These are phyloP conservation scores for Mrakia gelida DNA, from an alignment of 768 basidiomycete genomes.

Conservation along the genomic window DNA sequence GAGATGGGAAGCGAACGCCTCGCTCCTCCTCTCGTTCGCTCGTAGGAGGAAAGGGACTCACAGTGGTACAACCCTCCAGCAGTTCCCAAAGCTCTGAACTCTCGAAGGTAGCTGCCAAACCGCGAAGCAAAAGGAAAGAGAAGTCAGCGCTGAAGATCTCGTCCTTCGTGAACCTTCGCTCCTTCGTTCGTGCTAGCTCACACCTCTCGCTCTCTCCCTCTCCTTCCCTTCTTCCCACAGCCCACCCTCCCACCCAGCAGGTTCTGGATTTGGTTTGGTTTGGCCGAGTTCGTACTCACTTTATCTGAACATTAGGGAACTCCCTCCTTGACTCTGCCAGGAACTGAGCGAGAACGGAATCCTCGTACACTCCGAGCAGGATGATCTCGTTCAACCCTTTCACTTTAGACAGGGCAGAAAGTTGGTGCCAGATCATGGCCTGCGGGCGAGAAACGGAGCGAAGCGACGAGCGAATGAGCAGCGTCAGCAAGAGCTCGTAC, in stretches of 20 bases:
- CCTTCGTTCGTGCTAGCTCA: neutral
- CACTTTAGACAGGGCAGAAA: constrained; percentile 45
- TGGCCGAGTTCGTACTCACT: constrained; percentile 23
- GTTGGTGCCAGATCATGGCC: constrained; percentile 49
- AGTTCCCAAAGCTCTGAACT: constrained; percentile 48
- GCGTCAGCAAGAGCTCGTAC: too few relatives aligned
- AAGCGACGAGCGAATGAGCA: too few relatives aligned
- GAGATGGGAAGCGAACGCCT: neutral
- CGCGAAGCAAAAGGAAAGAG: neutral
- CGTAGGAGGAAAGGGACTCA: constrained; percentile 28
- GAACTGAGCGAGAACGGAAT: constrained; percentile 46
- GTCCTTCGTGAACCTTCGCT: neutral
- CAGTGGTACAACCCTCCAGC: constrained; percentile 47
- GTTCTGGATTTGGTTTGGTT: neutral
- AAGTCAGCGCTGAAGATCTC: neutral
- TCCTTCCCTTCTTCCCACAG: too few relatives aligned
- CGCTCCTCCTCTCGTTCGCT: neutral
- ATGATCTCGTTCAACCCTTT: constrained; percentile 28
- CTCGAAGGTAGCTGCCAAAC: constrained; percentile 45
- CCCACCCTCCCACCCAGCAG: neutral
- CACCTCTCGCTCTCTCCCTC: neutral
- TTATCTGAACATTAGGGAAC: constrained; percentile 48
- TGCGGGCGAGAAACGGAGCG: too few relatives aligned
- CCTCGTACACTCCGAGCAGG: constrained; percentile 40
- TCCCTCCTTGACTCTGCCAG: constrained; percentile 47